A percentile compares a stretch with the other conserved stretches of the same genome.
phyloP scores from a whole-genome alignment of 192 early-diverging fungal genomes.

The Backusella liffmaniae region DNA sequence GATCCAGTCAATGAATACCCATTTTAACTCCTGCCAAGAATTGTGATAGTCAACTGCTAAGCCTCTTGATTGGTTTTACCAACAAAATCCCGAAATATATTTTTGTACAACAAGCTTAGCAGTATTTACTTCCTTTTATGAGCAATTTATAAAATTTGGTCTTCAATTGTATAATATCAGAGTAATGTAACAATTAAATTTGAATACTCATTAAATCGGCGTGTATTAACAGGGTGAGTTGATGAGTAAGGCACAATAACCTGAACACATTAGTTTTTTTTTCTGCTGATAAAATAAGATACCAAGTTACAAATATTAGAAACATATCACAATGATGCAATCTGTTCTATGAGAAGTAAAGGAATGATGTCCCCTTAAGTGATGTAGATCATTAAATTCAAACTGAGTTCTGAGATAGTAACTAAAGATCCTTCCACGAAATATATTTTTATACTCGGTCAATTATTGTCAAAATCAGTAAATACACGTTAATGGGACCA shows the following conservation, averaged over 20 bases:
- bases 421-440: too few species aligned
- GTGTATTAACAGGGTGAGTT: too few species aligned
- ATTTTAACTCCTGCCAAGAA: background rate
- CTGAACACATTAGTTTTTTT: too few species aligned
- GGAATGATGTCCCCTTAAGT: too few species aligned
- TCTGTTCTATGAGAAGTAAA: too few species aligned
- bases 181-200: background rate
- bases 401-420: too few species aligned
- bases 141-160: background rate
- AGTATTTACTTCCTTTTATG: conserved; percentile 1
- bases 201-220: too few species aligned
- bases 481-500: background rate
- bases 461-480: background rate
- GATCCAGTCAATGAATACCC: background rate
- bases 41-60: background rate
- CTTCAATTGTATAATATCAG: background rate
- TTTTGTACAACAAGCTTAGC: background rate
- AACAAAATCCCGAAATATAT: background rate
- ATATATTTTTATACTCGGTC: background rate
- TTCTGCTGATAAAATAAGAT: too few species aligned
- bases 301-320: too few species aligned
- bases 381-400: too few species aligned
- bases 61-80: background rate
- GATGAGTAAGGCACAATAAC: too few species aligned
- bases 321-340: too few species aligned